Base-by-base conservation (phyloP, 2,329 filamentous ascomycete species). In the Onygenales sp. region DNA sequence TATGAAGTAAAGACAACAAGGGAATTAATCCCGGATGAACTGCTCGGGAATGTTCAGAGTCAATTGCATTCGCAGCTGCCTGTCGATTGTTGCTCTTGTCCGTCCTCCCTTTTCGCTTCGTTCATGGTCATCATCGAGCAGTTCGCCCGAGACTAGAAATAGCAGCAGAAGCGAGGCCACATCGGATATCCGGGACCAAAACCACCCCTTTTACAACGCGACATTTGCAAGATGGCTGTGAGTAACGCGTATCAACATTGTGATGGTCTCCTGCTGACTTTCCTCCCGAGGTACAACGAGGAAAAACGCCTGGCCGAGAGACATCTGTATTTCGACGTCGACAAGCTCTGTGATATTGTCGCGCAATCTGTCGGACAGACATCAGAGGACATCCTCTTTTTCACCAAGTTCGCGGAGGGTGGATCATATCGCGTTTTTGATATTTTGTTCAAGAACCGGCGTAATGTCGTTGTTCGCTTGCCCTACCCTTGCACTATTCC, bases 391-490 rank as follows among this genome's bases (percentile, higher is more conserved):
- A 61, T 65, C 50, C 52, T 54, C 54, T 52, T 54, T 32, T 58
- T 64, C 41, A 53, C 54, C 41, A 64, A 64, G 49, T 53, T 64
- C 53, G 58, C 61, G 46, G 61, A 64, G 54, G 61, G 60, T 31
- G 60, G 62, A 50, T 63, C 59, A n/a, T 61, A 60, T 46, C 60
- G 60, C 50, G 55, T 64, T 35, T 63, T 64, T 53, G 56, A 63
- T 56, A 58, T 59, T 39, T 54, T 49, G 45, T 41, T 42, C 52
- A 35, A 50, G 7, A 14, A 21, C 13, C 8, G 68, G 58, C 14
- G 63, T 64, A 6, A 43, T 13, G 57, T 56, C 35, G 55, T 60
- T 53, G 54, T 55, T 32, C 56, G 57, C 14, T 50, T 60, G 43
- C 56, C 56, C 45, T 60, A 59, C 54, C 57, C 58, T 39, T 59